Conservation (phyloP, 495 filamentous ascomycete genomes). For the Aspergillus olivimuriae region DNA sequence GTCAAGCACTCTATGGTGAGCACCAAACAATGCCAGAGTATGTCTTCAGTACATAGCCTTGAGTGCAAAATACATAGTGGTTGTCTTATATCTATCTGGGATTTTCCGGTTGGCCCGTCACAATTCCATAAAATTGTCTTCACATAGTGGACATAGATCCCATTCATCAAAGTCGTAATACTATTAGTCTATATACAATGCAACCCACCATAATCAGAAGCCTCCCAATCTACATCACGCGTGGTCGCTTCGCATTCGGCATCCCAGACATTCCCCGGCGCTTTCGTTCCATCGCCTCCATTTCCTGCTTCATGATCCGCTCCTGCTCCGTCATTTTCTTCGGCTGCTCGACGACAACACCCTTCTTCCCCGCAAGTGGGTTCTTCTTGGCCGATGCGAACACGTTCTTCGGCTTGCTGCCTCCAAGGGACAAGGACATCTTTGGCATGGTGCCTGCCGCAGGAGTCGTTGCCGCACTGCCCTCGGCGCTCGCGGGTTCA, state of each 20-base stretch:
- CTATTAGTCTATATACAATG: too few relatives aligned
- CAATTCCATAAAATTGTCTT: too few relatives aligned
- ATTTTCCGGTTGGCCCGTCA: too few relatives aligned
- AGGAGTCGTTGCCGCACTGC: conserved; percentile 11
- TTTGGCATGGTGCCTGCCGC: conserved; percentile 29
- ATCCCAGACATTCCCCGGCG: conserved; percentile 33
- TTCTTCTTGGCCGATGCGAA: conserved; percentile 67
- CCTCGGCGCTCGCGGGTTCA: background rate
- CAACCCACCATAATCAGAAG: too few relatives aligned
- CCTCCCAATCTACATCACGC: conserved; percentile 17
- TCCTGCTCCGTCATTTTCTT: conserved; percentile 85
- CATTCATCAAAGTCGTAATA: too few relatives aligned
- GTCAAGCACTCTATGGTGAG: too few relatives aligned
- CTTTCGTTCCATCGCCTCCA: conserved; percentile 64
- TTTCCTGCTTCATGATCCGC: conserved; percentile 82
- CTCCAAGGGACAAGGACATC: conserved; percentile 52
- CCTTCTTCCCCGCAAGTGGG: conserved; percentile 57
- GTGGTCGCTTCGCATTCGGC: conserved; percentile 31
- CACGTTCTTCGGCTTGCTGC: conserved; percentile 69
- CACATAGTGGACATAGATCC: too few relatives aligned
- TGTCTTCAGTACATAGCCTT: too few relatives aligned
- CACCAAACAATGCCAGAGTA: too few relatives aligned
- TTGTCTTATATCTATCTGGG: too few relatives aligned
- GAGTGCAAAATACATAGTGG: too few relatives aligned
- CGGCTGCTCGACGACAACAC: conserved; percentile 51